phyloP scores from a whole-genome alignment of 2,329 filamentous ascomycete genomes.

The Cladosporium sp. region DNA sequence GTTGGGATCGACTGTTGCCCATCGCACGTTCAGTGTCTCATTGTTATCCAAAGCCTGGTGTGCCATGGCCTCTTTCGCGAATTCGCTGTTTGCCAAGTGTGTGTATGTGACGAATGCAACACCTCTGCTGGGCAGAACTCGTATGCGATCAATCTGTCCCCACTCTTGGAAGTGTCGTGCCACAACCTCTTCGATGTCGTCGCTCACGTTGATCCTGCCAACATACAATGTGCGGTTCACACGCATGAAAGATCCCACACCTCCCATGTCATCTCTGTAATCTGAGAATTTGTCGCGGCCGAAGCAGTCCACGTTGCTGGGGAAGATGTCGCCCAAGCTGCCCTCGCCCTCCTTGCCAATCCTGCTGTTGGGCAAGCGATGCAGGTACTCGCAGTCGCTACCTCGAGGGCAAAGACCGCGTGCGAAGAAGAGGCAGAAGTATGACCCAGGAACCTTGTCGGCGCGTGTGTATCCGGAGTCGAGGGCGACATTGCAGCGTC shows the following conservation, averaged over 20 bases:
- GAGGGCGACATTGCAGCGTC: conserved; percentile 78
- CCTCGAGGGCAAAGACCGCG: conserved; percentile 79
- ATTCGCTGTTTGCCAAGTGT: conserved; percentile 85
- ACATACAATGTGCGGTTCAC: conserved; percentile 94
- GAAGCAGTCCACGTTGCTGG: conserved; percentile 92
- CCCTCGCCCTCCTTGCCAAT: conserved; percentile 32
- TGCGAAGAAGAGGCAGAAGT: conserved; percentile 90
- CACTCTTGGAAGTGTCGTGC: conserved; percentile 94
- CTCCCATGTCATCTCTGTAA: conserved; percentile 96
- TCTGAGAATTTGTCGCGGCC: conserved; percentile 88
- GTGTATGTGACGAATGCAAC: conserved; percentile 94
- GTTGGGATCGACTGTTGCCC: conserved; percentile 96
- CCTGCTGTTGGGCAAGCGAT: conserved; percentile 67
- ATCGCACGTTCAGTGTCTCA: conserved; percentile 91
- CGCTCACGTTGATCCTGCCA: conserved; percentile 87
- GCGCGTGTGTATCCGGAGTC: conserved; percentile 52
- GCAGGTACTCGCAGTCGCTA: conserved; percentile 89
- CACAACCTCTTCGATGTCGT: conserved; percentile 96
- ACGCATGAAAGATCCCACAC: conserved; percentile 87
- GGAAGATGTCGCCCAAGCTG: conserved; percentile 77
- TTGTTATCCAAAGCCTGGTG: conserved; percentile 88
- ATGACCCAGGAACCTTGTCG: conserved; percentile 58
- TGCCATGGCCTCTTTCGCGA: conserved; percentile 81
- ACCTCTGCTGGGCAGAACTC: conserved; percentile 82
- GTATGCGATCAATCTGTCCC: conserved; percentile 82